These are phyloP conservation scores for carrot (Daucus carota) DNA, from an alignment of 129 eudicot species.

Conservation along the genomic window DNA sequence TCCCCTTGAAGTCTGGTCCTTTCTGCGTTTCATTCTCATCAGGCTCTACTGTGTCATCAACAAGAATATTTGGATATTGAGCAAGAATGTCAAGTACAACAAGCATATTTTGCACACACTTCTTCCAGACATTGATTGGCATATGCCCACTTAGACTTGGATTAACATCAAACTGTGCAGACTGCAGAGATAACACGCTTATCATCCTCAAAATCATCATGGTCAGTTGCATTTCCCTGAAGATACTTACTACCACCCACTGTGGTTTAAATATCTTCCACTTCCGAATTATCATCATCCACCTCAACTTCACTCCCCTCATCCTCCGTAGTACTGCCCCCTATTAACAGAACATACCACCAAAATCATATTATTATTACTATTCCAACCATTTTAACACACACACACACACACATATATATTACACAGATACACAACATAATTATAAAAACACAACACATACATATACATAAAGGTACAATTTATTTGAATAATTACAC, in stretches of 20 bases:
- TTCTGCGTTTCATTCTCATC: slow-evolving; percentile 92
- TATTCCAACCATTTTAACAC: neutral
- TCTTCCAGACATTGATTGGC: slow-evolving; percentile 89
- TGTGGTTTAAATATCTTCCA: slow-evolving; percentile 21
- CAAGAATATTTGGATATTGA: slow-evolving; percentile 58
- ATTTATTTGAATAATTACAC: neutral
- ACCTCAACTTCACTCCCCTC: slow-evolving; percentile 63
- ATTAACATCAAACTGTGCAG: slow-evolving; percentile 95
- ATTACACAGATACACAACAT: neutral
- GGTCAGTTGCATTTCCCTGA: slow-evolving; percentile 36
- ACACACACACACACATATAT: neutral
- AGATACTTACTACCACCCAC: slow-evolving; percentile 31
- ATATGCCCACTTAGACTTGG: slow-evolving; percentile 82
- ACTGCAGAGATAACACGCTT: slow-evolving; percentile 71
- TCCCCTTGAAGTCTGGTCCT: slow-evolving; percentile 59
- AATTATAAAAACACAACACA: too few relatives aligned
- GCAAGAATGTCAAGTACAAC: slow-evolving; percentile 67
- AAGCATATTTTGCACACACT: slow-evolving; percentile 83
- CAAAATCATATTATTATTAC: neutral
- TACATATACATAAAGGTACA: too few relatives aligned
- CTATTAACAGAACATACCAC: slow-evolving; percentile 9
- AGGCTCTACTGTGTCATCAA: slow-evolving; percentile 80
- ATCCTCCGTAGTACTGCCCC: slow-evolving; percentile 72
- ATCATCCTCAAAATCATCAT: slow-evolving; percentile 44
- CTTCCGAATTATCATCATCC: slow-evolving; percentile 28